Evolutionary conservation across 208 protist species (phyloP).

Genomic region (Crithidia expoeki): DNA sequence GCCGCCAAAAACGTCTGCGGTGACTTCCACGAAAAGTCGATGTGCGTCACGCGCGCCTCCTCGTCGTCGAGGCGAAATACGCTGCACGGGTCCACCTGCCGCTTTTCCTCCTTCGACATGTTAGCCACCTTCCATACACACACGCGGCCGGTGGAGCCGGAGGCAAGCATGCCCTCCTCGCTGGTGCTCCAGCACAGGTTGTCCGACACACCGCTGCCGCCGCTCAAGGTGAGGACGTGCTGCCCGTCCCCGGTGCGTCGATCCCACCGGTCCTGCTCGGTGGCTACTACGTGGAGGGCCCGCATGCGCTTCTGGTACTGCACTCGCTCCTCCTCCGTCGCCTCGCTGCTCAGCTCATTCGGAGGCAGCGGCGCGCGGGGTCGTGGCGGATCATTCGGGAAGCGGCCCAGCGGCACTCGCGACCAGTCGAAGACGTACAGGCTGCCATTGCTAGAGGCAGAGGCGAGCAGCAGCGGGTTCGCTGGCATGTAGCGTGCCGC

Average conservation of each 20-base stretch:
- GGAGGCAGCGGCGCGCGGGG: constrained; percentile 87
- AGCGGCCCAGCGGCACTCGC: constrained; percentile 79
- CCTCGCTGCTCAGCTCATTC: constrained; percentile 72
- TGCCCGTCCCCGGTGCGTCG: constrained; percentile 74
- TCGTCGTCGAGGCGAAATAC: constrained; percentile 56
- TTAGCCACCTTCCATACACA: constrained; percentile 82
- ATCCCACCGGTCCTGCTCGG: constrained; percentile 89
- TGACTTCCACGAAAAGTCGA: constrained; percentile 71
- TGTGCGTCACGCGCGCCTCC: constrained; percentile 53
- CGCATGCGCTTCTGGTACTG: constrained; percentile 83
- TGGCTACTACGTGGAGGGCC: constrained; percentile 63
- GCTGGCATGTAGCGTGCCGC: constrained; percentile 83
- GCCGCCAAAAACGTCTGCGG: constrained; percentile 52
- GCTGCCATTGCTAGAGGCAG: constrained; percentile 77
- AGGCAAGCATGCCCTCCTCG: constrained; percentile 58
- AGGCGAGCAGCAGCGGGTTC: constrained; percentile 85
- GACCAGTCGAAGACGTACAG: constrained; percentile 93
- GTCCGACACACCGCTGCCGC: constrained; percentile 59
- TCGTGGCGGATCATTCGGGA: constrained; percentile 88
- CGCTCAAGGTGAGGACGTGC: constrained; percentile 77
- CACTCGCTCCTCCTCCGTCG: constrained; percentile 80
- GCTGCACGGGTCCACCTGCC: constrained; percentile 50
- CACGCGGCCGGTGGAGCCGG: constrained; percentile 60
- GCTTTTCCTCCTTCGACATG: constrained; percentile 68
- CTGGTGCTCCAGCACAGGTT: constrained; percentile 81